phyloP scores from a whole-genome alignment of 2,329 filamentous ascomycete genomes.

The Alternaria sp. region DNA sequence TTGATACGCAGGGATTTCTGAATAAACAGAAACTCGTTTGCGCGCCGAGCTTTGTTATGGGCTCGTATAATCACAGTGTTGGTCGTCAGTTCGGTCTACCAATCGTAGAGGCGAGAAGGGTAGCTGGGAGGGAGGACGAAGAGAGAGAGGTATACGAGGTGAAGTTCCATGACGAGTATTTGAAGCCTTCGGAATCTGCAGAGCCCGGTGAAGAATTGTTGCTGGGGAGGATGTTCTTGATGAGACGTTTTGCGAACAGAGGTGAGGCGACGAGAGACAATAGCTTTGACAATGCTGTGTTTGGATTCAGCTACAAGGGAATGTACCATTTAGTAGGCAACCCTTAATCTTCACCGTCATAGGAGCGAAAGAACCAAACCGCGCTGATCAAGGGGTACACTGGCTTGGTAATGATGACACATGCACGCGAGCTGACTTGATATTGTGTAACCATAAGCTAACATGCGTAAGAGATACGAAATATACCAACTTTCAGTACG shows the following conservation, averaged over 20 bases:
- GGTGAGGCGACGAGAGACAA: neutral
- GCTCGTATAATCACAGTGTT: neutral
- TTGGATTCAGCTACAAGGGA: neutral
- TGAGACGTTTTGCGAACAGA: neutral
- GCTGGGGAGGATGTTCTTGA: neutral
- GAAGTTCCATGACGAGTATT: neutral
- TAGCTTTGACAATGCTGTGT: neutral
- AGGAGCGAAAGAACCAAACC: neutral
- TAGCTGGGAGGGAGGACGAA: neutral
- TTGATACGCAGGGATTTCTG: neutral
- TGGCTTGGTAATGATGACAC: neutral
- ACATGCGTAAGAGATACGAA: neutral
- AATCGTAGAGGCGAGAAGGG: neutral
- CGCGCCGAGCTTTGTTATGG: neutral
- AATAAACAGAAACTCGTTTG: neutral
- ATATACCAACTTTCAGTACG: neutral
- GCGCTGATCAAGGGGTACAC: neutral
- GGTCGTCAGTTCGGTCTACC: neutral
- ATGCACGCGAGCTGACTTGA: neutral
- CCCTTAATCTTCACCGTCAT: neutral
- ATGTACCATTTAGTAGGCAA: neutral
- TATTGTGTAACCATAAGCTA: neutral
- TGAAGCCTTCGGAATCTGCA: neutral
- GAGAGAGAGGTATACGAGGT: neutral
- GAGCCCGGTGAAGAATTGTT: neutral